Base-by-base conservation (phyloP, 1,284 basidiomycete genomes). In the Violaceomyces palustris region DNA sequence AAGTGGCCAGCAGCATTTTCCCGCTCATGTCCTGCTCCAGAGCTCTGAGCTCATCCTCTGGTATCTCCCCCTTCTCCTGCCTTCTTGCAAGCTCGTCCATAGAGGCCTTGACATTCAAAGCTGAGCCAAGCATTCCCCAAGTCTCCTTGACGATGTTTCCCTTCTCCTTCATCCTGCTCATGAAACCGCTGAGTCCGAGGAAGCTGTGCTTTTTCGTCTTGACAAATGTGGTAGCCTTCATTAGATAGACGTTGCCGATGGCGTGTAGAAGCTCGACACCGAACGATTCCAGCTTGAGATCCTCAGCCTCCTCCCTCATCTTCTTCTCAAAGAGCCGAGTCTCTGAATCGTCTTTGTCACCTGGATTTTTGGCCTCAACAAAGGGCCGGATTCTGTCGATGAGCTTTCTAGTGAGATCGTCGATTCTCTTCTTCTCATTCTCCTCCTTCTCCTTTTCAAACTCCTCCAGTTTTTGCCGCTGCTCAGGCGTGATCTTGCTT, bases 271-370 rank as follows among this genome's bases (percentile, higher is more conserved):
- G 85, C 81, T 97, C 93, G 31, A 98, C 84, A 45, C 94, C 94
- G 74, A 99, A 99, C 60, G 89, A 93, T 78, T 99, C 94, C 47
- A 97, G 77, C 78, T 97, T 98, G 67, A 99, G 75, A 77, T 99
- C 94, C 58, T 96, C 90, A 1, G 89, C 90, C 75, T 99, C 94
- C 33, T 81, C 78, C 69, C 77, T 80, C 74, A 96, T 88, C 74
- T 80, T 83, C 41, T 79, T 78, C 74, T 87, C 83, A 69, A 92
- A 74, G 40, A 71, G 42, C 39, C 65, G 63, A 12, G 69, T 74
- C 50, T 97, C 93, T 0, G 83, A 77, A 70, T 97, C 93, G 46
- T 86, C 84, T 56, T 82, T 81, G 17, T 83, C 87, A 7, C 91
- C 92, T 1, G 93, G 92, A 42, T 83, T 78, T 70, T 86, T 83